Evolutionary conservation across 2,329 filamentous ascomycete species (phyloP).

Genomic region (Phialophora tarda): DNA sequence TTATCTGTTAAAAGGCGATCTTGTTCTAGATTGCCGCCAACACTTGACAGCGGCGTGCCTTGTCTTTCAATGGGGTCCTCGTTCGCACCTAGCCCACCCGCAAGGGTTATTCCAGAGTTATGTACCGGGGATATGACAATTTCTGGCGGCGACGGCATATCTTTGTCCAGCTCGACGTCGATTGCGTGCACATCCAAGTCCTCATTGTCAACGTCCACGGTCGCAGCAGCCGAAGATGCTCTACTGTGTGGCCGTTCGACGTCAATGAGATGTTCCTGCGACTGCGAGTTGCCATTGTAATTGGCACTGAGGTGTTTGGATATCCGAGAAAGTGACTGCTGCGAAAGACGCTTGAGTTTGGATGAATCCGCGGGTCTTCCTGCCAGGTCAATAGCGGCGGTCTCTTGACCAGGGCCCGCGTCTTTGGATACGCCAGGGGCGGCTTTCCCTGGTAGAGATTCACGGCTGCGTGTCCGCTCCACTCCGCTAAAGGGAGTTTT

Average conservation of each 20-base stretch:
- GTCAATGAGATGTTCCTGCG: slow-evolving; percentile 36
- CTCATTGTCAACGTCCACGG: slow-evolving; percentile 37
- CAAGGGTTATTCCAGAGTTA: not conserved
- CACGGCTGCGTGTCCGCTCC: slow-evolving; percentile 16
- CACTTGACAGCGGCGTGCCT: not conserved
- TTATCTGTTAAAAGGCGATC: slow-evolving; percentile 6
- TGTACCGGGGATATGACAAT: slow-evolving; percentile 33
- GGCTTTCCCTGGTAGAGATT: not conserved
- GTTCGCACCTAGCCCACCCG: too few relatives aligned
- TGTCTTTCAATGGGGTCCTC: not conserved
- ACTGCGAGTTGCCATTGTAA: slow-evolving; percentile 26
- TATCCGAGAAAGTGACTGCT: slow-evolving; percentile 28
- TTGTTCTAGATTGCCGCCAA: slow-evolving; percentile 1
- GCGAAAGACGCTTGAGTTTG: slow-evolving; percentile 28
- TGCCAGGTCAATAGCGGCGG: not conserved
- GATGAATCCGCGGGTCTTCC: slow-evolving; percentile 5
- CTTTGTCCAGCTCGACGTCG: slow-evolving; percentile 41
- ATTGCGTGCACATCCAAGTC: slow-evolving; percentile 27
- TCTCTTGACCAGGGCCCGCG: not conserved
- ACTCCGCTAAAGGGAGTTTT: not conserved
- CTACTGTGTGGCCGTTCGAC: slow-evolving; percentile 30
- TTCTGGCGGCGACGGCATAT: slow-evolving; percentile 38
- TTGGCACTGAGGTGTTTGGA: slow-evolving; percentile 27
- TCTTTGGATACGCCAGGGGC: slow-evolving; percentile 2
- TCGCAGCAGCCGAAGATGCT: slow-evolving; percentile 39